Evolutionary conservation across 108 stramenopile genomes (phyloP).

Genomic region (Nitzschia sp.): DNA sequence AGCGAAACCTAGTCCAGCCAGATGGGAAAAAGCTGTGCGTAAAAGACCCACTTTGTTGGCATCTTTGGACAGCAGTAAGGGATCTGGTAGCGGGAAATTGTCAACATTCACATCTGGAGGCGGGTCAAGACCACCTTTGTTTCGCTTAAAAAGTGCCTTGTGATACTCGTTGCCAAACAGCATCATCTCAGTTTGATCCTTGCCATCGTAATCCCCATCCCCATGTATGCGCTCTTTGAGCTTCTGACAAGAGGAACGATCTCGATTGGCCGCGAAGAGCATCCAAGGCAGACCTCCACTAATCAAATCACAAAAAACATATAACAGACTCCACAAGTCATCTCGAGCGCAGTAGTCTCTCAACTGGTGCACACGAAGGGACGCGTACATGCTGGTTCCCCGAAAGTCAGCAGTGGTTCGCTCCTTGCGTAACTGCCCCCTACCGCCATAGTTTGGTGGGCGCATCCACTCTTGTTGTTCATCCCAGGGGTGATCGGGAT

Average conservation of each 20-base stretch:
- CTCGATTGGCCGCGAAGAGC: constrained; percentile 71
- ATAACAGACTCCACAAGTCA: constrained; percentile 83
- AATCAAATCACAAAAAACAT: constrained; percentile 88
- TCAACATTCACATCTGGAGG: constrained; percentile 23
- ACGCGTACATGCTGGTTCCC: constrained; percentile 85
- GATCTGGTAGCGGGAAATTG: constrained; percentile 48
- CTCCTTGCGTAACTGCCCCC: constrained; percentile 60
- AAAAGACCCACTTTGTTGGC: constrained; percentile 50
- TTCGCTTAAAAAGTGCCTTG: constrained; percentile 38
- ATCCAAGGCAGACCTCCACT: constrained; percentile 87
- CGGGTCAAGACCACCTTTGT: constrained; percentile 28
- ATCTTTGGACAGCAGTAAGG: constrained; percentile 60
- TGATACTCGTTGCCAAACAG: constrained; percentile 80
- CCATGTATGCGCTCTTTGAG: constrained; percentile 78
- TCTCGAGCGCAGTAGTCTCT: constrained; percentile 78
- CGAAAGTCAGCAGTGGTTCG: constrained; percentile 77
- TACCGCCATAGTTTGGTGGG: constrained; percentile 21
- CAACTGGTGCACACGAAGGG: constrained; percentile 74
- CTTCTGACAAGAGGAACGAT: constrained; percentile 64
- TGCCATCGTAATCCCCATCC: constrained; percentile 36
- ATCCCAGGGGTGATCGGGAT: constrained; percentile 56
- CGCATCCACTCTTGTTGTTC: constrained; percentile 54
- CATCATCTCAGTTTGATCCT: constrained; percentile 55
- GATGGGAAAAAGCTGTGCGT: constrained; percentile 69
- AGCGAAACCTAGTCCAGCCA: constrained; percentile 54